A percentile compares a stretch with the other conserved stretches of the same genome.
Conservation (phyloP, 805 yeast genomes). For the Candida wancherniae region DNA sequence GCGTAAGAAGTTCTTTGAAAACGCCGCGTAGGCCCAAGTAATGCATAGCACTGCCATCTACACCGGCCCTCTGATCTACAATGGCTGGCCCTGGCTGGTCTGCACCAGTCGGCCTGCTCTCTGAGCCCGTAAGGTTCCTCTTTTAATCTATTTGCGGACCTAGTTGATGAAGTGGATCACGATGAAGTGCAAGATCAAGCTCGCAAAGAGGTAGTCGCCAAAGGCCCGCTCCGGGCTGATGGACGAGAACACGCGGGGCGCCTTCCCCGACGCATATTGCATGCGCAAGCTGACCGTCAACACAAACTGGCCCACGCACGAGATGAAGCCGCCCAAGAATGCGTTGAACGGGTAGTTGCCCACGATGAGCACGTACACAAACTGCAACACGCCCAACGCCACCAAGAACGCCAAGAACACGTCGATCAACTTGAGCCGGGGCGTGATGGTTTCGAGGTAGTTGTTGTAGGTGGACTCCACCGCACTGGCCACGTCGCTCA, state of each 20-base stretch:
- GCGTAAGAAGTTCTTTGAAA: too few species aligned
- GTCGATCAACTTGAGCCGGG: constrained; percentile 66
- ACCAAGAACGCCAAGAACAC: constrained; percentile 71
- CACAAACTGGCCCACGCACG: constrained; percentile 95
- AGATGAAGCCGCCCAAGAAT: constrained; percentile 84
- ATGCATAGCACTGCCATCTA: too few species aligned
- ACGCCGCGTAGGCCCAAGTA: too few species aligned
- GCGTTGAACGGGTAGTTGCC: constrained; percentile 98
- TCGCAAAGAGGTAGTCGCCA: constrained; percentile 85
- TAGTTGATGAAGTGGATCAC: constrained; percentile 88
- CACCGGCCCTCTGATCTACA: too few species aligned
- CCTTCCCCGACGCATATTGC: constrained; percentile 41
- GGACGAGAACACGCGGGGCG: constrained; percentile 5
- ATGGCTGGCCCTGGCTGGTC: too few species aligned
- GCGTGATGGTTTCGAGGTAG: constrained; percentile 33
- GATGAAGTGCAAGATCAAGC: constrained; percentile 82
- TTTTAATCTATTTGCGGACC: too few species aligned
- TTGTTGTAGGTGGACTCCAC: constrained; percentile 31
- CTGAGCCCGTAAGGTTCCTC: too few species aligned
- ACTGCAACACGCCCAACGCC: constrained; percentile 70
- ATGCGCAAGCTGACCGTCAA: constrained; percentile 77
- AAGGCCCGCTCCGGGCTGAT: constrained; percentile 55
- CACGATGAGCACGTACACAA: constrained; percentile 65
- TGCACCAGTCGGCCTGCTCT: too few species aligned
- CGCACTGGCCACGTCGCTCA: constrained; percentile 26